Base-by-base conservation (phyloP, 495 filamentous ascomycete species). In the Neurospora sp. region DNA sequence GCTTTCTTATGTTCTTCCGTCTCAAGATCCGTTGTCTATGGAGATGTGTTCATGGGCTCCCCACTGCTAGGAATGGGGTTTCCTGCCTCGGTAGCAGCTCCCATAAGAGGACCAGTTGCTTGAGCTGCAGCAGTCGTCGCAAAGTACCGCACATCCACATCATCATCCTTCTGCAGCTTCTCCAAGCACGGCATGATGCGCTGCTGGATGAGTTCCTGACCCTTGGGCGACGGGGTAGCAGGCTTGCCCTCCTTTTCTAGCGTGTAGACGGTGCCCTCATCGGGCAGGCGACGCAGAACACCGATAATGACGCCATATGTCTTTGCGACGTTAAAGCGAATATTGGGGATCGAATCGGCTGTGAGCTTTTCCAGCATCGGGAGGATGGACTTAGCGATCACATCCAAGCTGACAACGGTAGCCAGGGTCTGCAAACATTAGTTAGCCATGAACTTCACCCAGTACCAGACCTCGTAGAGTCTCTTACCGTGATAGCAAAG, bases 271-370 rank as follows among this genome's bases (percentile, higher is more conserved):
- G 96, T 98, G 72, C 93, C 93, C 77, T 95, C 86, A 39, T 91
- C 91, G 2, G 96, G 96, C 22, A 99, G 88, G 71, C 94, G 92
- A 81, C 93, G 92, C 78, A 99, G 86, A 37, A 95, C 94, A 73
- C 91, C 89, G 76, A 98, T 94, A 53, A 99, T 84, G 53, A 95
- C 89, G 20, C 89, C 88, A 79, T 98, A 99, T 38, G 96, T 98
- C 83, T 99, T 99, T 71, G 96, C 96, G 70, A 98, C 95, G 79
- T 99, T 99, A 88, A 99, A 99, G 70, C 96, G 93, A 80, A 99
- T 99, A 81, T 99, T 99, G 70, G 96, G 96, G 78, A 99, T 99
- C 38, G 94, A 93, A 79, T 99, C 96, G 18, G 87, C 86, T 38
- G 97, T 92, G 39, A 99, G 90, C 82, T 94, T 91, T 78, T 97